These are phyloP conservation scores for Lodderomyces orthopsilosis DNA, from an alignment of 1,139 yeast genomes.

Conservation along the genomic window DNA sequence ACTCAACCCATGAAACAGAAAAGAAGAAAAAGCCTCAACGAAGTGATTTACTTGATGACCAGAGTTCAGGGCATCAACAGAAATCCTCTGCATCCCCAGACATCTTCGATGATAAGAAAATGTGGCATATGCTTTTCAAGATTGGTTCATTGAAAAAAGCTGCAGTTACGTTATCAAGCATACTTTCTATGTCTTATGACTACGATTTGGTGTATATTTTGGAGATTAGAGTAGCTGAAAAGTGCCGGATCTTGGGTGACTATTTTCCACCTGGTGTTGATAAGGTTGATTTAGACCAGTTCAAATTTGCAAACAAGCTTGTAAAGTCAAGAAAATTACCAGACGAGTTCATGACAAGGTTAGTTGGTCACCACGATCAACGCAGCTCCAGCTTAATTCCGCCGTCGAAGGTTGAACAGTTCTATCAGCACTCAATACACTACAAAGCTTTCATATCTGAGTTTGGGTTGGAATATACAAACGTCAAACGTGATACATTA, in stretches of 20 bases:
- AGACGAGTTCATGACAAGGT: conserved; percentile 35
- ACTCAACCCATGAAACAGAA: background rate
- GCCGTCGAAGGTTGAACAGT: conserved; percentile 16
- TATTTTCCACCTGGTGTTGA: conserved; percentile 40
- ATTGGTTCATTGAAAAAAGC: conserved; percentile 45
- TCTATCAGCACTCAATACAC: conserved; percentile 43
- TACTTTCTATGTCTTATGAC: conserved; percentile 35
- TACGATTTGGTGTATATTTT: conserved; percentile 54
- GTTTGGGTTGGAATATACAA: conserved; percentile 49
- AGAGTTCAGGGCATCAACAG: background rate
- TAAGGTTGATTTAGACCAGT: conserved; percentile 44
- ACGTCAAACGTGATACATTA: conserved; percentile 23
- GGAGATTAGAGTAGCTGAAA: conserved; percentile 54
- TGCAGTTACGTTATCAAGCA: conserved; percentile 37
- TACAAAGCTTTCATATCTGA: conserved; percentile 50
- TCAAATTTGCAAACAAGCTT: conserved; percentile 36
- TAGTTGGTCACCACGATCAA: conserved; percentile 44
- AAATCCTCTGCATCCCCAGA: background rate
- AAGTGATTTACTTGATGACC: conserved; percentile 6
- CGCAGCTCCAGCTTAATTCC: conserved; percentile 15
- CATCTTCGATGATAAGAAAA: conserved; percentile 14
- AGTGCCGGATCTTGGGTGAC: conserved; percentile 36
- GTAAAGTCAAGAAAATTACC: conserved; percentile 24
- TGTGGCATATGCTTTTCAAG: conserved; percentile 41
- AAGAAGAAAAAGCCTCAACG: conserved; percentile 5